A percentile compares a stretch with the other conserved stretches of the same genome.
Conservation (phyloP, 352 stramenopile species). For the Globisporangium nagaii region DNA sequence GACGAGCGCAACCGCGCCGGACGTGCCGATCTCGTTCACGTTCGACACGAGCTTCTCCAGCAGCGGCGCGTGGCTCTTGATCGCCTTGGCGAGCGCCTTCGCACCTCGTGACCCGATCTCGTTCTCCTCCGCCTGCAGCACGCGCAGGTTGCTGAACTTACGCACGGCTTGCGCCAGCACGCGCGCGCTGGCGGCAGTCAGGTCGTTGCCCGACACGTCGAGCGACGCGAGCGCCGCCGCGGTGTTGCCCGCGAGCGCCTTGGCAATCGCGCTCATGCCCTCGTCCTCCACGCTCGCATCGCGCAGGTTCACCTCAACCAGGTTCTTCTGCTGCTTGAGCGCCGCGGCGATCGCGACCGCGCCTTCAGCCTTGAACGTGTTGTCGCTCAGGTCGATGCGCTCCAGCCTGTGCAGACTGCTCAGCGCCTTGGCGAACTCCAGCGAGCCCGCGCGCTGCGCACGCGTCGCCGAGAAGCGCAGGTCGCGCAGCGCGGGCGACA, state of each 20-base stretch:
- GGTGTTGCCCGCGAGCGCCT: slow-evolving; percentile 53
- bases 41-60: slow-evolving; percentile 85
- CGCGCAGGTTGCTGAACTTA: slow-evolving; percentile 50
- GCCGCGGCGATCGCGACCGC: slow-evolving; percentile 79
- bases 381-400: slow-evolving; percentile 92
- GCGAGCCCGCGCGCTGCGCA: slow-evolving; percentile 77
- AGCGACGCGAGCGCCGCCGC: slow-evolving; percentile 51
- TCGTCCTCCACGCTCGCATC: slow-evolving; percentile 90
- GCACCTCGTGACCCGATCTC: slow-evolving; percentile 87
- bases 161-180: slow-evolving; percentile 41
- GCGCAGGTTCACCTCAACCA: slow-evolving; percentile 87
- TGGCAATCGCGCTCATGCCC: slow-evolving; percentile 77
- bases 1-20: slow-evolving; percentile 81
- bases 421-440: slow-evolving; percentile 84
- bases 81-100: slow-evolving; percentile 56
- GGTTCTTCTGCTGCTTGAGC: slow-evolving; percentile 55
- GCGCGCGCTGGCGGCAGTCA: slow-evolving; percentile 65
- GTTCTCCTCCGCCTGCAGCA: slow-evolving; percentile 92
- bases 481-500: slow-evolving; percentile 84
- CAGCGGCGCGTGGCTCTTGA: slow-evolving; percentile 38
- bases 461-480: slow-evolving; percentile 93
- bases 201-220: slow-evolving; percentile 93
- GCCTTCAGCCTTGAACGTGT: slow-evolving; percentile 89
- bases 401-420: slow-evolving; percentile 61
- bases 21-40: slow-evolving; percentile 85